These are phyloP conservation scores for Byssochlamys sp. DNA, from an alignment of 2,329 filamentous ascomycete species.

Conservation along the genomic window DNA sequence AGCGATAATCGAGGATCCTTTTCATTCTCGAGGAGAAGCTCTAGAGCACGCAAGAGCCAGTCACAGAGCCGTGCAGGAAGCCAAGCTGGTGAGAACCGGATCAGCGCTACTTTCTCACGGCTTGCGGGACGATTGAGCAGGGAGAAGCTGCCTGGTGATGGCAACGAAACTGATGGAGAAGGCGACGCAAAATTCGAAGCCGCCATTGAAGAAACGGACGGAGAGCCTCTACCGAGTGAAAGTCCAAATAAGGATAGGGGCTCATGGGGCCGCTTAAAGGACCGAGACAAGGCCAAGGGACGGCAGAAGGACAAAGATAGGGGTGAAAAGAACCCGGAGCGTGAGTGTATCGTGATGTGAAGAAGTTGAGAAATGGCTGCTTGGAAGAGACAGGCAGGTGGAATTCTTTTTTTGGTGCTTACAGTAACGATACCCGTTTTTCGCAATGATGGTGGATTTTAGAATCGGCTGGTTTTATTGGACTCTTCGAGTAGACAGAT, in stretches of 20 bases:
- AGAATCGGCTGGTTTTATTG: background rate
- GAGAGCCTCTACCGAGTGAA: background rate
- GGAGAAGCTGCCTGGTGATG: constrained; percentile 21
- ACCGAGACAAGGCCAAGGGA: constrained; percentile 12
- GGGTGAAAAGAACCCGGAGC: constrained; percentile 29
- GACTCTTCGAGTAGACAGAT: too few relatives aligned
- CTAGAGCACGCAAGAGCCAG: constrained; percentile 21
- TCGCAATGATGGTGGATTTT: background rate
- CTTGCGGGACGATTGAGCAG: constrained; percentile 23
- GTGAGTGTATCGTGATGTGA: constrained; percentile 38
- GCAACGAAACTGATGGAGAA: constrained; percentile 15
- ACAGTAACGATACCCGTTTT: background rate
- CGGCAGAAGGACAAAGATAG: constrained; percentile 16
- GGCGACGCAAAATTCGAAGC: constrained; percentile 15
- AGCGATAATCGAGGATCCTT: constrained; percentile 11
- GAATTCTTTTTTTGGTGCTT: background rate
- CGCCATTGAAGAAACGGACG: background rate
- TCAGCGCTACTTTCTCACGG: constrained; percentile 27
- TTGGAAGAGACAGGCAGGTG: background rate
- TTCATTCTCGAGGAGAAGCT: constrained; percentile 20
- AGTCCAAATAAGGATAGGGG: constrained; percentile 3
- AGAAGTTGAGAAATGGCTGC: background rate
- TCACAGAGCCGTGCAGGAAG: constrained; percentile 27
- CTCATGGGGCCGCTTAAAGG: constrained; percentile 1
- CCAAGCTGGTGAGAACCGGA: constrained; percentile 26